These are phyloP conservation scores for Fusarium robinianum DNA, from an alignment of 2,329 filamentous ascomycete species.

Conservation along the genomic window DNA sequence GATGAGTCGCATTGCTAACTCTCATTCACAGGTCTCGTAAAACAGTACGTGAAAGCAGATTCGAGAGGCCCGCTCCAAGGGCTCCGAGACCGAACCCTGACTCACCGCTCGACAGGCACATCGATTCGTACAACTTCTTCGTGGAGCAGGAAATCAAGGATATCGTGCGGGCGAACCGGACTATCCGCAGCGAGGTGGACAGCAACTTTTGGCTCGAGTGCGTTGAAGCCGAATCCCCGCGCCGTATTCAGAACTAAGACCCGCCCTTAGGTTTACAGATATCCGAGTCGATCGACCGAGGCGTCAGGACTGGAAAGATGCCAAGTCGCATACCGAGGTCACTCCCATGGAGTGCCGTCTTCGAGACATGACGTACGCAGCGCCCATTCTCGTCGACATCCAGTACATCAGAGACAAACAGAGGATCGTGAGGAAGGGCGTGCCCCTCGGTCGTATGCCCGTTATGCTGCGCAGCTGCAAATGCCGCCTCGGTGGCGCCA, in stretches of 20 bases:
- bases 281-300: constrained; percentile 85
- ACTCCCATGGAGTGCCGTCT: constrained; percentile 96
- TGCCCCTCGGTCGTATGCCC: constrained; percentile 87
- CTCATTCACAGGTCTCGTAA: constrained; percentile 67
- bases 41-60: constrained; percentile 62
- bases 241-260: constrained; percentile 12
- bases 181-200: constrained; percentile 89
- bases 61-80: not conserved
- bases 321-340: constrained; percentile 72
- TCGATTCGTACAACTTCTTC: constrained; percentile 99
- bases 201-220: constrained; percentile 87
- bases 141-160: constrained; percentile 96
- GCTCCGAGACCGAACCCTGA: constrained; percentile 14
- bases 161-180: constrained; percentile 89
- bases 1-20: constrained; percentile 30
- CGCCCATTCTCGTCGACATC: constrained; percentile 91
- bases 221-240: constrained; percentile 27
- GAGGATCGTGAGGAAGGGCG: constrained; percentile 72
- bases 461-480: constrained; percentile 97
- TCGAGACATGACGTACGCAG: constrained; percentile 96
- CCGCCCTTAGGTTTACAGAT: constrained; percentile 67
- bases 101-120: constrained; percentile 61
- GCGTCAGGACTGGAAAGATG: constrained; percentile 74
- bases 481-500: constrained; percentile 82
- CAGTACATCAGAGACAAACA: constrained; percentile 84